These are phyloP conservation scores for Euphorbia schlechtendalii DNA, from an alignment of 441 rosid genomes.

Conservation along the genomic window DNA sequence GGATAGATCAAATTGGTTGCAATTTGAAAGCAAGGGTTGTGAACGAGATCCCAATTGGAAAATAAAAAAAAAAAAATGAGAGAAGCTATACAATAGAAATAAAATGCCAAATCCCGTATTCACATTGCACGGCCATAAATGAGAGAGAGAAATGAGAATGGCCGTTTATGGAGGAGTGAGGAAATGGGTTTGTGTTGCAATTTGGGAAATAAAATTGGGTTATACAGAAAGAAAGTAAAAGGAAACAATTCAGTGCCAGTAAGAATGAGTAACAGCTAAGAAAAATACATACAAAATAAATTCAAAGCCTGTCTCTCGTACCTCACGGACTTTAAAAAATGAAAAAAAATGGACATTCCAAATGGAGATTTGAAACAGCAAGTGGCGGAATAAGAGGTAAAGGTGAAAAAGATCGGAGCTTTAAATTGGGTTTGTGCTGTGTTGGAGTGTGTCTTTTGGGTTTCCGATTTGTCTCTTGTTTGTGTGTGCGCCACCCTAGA, in stretches of 20 bases:
- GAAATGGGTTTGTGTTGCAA: too few species aligned
- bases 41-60: constrained; percentile 13
- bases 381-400: constrained; percentile 6
- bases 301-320: too few species aligned
- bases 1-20: background rate
- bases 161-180: constrained; percentile 22
- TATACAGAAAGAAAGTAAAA: background rate
- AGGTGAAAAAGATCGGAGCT: constrained; percentile 1
- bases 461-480: background rate
- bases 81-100: background rate
- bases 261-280: constrained; percentile 23
- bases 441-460: background rate
- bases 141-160: constrained; percentile 14
- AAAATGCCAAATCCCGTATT: background rate
- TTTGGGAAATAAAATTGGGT: too few species aligned
- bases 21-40: too few species aligned
- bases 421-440: background rate
- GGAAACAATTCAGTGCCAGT: constrained; percentile 17
- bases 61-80: too few species aligned
- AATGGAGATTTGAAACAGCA: background rate
- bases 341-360: background rate
- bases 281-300: background rate
- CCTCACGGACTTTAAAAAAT: background rate
- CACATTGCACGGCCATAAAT: constrained; percentile 12
- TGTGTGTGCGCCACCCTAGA: background rate